Conservation (phyloP, 768 basidiomycete genomes). For the Amanita fuliginea region DNA sequence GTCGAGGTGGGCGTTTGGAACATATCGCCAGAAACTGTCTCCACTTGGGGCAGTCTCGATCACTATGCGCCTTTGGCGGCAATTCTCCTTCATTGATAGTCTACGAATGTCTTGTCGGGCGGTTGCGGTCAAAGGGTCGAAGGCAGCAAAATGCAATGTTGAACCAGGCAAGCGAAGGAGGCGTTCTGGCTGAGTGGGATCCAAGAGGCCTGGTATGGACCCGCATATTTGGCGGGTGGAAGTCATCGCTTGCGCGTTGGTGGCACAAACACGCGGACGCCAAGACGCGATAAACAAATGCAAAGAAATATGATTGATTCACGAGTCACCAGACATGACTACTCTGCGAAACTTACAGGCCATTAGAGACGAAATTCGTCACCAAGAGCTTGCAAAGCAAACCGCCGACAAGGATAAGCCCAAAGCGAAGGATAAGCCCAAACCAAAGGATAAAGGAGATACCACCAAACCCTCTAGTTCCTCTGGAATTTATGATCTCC, state of each 20-base stretch:
- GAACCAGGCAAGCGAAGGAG: constrained; percentile 51
- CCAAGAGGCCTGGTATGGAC: constrained; percentile 50
- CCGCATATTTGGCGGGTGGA: constrained; percentile 22
- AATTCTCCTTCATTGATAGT: constrained; percentile 34
- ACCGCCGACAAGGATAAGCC: constrained; percentile 23
- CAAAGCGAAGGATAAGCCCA: constrained; percentile 30
- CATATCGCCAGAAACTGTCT: constrained; percentile 61
- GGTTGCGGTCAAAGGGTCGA: constrained; percentile 58
- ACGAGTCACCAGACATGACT: constrained; percentile 24
- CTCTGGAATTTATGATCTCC: constrained; percentile 12
- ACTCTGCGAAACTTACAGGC: constrained; percentile 54
- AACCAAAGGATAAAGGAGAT: constrained; percentile 22
- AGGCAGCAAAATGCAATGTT: constrained; percentile 61
- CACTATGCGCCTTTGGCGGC: constrained; percentile 60
- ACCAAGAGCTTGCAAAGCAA: constrained; percentile 56
- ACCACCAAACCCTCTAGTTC: background rate
- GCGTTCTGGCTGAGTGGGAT: constrained; percentile 48
- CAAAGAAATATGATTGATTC: background rate
- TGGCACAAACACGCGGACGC: background rate
- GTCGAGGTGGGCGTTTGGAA: constrained; percentile 54
- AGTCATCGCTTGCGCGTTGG: background rate
- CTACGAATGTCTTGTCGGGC: constrained; percentile 23
- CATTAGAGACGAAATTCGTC: constrained; percentile 70
- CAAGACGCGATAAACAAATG: too few species aligned
- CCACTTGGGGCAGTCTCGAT: constrained; percentile 54